These are phyloP conservation scores for Cadophora gregata DNA, from an alignment of 2,329 filamentous ascomycete species.

Conservation along the genomic window DNA sequence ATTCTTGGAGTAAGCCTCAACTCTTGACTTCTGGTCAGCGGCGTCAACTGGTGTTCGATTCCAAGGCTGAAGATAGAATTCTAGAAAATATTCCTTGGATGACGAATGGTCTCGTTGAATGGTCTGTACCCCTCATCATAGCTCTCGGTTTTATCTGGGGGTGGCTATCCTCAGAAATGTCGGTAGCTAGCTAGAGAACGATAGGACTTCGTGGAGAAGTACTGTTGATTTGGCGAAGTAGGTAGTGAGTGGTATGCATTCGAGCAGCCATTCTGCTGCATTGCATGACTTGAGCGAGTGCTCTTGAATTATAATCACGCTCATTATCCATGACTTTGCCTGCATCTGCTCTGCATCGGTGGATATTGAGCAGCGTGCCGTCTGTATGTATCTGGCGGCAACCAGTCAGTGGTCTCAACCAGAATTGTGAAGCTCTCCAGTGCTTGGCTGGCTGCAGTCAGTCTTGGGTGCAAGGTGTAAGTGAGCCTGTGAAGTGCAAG, in stretches of 20 bases:
- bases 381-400: neutral
- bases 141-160: slow-evolving; percentile 12
- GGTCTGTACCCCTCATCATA: neutral
- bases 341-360: slow-evolving; percentile 4
- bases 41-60: neutral
- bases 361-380: neutral
- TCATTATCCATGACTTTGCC: slow-evolving; percentile 12
- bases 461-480: too few species aligned
- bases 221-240: neutral
- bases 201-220: slow-evolving; percentile 3
- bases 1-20: neutral
- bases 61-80: neutral
- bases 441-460: slow-evolving; percentile 5
- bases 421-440: slow-evolving; percentile 8
- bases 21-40: neutral
- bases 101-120: neutral
- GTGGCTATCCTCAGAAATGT: neutral
- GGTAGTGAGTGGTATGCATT: neutral
- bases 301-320: neutral
- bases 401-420: slow-evolving; percentile 3
- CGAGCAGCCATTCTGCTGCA: neutral
- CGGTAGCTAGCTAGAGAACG: slow-evolving; percentile 5
- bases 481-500: neutral
- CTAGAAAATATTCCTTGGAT: neutral
- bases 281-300: neutral